Evolutionary conservation across 2,329 filamentous ascomycete genomes (phyloP), one percentile per base, ranked within the genome.

Genomic region (Alternaria sp.): DNA sequence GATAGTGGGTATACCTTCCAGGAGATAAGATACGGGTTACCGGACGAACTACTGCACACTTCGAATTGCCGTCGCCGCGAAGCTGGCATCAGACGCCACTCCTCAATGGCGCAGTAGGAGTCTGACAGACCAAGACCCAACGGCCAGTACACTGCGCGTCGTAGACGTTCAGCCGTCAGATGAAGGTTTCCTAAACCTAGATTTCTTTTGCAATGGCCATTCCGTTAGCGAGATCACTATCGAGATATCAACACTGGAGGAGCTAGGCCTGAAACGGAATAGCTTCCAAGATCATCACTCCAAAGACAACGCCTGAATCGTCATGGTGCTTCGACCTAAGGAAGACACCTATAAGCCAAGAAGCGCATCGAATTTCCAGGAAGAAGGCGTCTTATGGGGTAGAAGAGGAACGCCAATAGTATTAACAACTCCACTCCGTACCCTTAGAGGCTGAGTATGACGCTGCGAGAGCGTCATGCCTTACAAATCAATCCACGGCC

Each of bases 391-490:
- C 3, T 5, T 7, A 36, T 36, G 15, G 7, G 15, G 32, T 36
- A 15, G 4, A 40, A 10, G 9, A 40, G 5, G 5, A 15, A 36
- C 47, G 26, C 6, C 23, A 11, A 47, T 2, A 10, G 2, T 17
- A 17, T 40, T 17, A 3, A 40, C 36, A 40, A 17, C 36, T 17
- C 36, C 2, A 40, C 4, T 17, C 8, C 9, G 36, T 9, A 40
- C 5, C 5, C 36, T 17, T 40, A 8, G 15, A 17, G n/a, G n/a
- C 36, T 40, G 15, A n/a, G 8, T 15, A 51, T 58, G 56, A 58
- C 56, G 56, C 56, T 44, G 30, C 17, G 2, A 5, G n/a, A 58
- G 46, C 56, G 46, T 58, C 56, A 58, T 58, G 6, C 11, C 56
- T 30, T 30, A 40, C 28, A 30, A 26, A 51, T 44, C 23, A n/a